Percentiles rank a stretch among this genome's conserved stretches.
phyloP scores from a whole-genome alignment of 2,329 filamentous ascomycete genomes.

The Colletotrichum simmondsii region DNA sequence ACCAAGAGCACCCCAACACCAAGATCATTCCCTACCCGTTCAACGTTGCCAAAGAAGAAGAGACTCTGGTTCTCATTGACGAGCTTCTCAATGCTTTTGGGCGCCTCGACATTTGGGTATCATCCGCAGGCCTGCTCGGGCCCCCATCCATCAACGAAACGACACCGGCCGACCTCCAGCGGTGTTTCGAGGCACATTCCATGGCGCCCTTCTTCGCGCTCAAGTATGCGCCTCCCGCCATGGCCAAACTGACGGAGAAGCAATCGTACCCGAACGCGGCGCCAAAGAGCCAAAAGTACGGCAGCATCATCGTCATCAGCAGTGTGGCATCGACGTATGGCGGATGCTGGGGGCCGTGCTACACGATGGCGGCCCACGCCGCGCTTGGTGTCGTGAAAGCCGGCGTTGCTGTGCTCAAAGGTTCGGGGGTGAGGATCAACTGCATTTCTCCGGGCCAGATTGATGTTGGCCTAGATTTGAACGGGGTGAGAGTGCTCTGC shows the following conservation, averaged over 20 bases:
- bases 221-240: conserved; percentile 72
- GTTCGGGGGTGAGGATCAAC: conserved; percentile 69
- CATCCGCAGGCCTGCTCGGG: conserved; percentile 66
- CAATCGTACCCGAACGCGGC: conserved; percentile 70
- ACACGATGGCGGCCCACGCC: conserved; percentile 70
- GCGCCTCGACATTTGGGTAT: conserved; percentile 70
- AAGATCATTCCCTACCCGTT: conserved; percentile 72
- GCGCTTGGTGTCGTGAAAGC: conserved; percentile 69
- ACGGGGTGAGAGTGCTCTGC: conserved; percentile 46
- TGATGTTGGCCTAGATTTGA: conserved; percentile 53
- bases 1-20: conserved; percentile 61
- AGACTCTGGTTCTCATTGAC: conserved; percentile 69
- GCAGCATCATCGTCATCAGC: conserved; percentile 70
- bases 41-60: conserved; percentile 67
- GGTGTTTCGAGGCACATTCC: conserved; percentile 69
- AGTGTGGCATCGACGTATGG: conserved; percentile 68
- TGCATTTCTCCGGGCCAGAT: conserved; percentile 56
- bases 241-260: conserved; percentile 67
- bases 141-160: conserved; percentile 67
- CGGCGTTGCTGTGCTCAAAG: conserved; percentile 67
- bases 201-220: conserved; percentile 73
- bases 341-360: conserved; percentile 69
- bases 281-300: conserved; percentile 69
- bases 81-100: conserved; percentile 71
- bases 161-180: conserved; percentile 64